These are phyloP conservation scores for Polychaeton citri DNA, from an alignment of 2,329 filamentous ascomycete genomes.

Conservation along the genomic window DNA sequence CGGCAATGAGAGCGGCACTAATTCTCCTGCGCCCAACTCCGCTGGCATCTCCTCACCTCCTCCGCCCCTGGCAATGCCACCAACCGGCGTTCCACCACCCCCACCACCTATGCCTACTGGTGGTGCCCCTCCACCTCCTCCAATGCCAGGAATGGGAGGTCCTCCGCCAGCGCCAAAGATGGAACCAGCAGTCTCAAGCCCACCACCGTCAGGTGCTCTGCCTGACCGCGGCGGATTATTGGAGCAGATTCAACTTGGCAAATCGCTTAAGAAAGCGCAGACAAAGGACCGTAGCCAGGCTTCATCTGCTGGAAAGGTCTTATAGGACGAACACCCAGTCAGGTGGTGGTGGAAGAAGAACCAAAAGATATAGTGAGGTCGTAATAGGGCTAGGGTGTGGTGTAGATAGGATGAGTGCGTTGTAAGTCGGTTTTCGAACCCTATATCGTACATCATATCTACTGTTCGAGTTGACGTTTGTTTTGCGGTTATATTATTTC, in stretches of 20 bases:
- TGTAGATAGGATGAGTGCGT: too few species aligned
- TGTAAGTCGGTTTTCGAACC: too few species aligned
- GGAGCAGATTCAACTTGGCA: constrained; percentile 72
- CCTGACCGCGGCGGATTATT: constrained; percentile 48
- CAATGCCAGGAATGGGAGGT: constrained; percentile 27
- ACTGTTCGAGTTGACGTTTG: too few species aligned
- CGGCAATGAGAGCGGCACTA: constrained; percentile 36
- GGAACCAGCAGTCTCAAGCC: constrained; percentile 29
- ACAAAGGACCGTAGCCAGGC: constrained; percentile 76
- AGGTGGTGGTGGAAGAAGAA: too few species aligned
- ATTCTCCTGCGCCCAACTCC: constrained; percentile 22
- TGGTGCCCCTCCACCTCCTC: constrained; percentile 28
- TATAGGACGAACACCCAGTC: too few species aligned
- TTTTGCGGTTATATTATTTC: too few species aligned
- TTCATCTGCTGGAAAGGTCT: constrained; percentile 61
- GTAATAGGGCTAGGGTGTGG: too few species aligned
- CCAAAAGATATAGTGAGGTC: too few species aligned
- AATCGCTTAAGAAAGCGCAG: constrained; percentile 66
- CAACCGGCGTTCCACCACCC: constrained; percentile 26
- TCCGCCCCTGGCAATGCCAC: constrained; percentile 28
- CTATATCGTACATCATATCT: too few species aligned
- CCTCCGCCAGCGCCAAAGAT: constrained; percentile 31
- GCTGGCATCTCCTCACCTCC: constrained; percentile 23
- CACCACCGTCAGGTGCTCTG: constrained; percentile 33
- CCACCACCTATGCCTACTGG: constrained; percentile 34